These are phyloP conservation scores for Ulota crispa DNA, from an alignment of 225 moss, liverwort and hornwort genomes.

Conservation along the genomic window DNA sequence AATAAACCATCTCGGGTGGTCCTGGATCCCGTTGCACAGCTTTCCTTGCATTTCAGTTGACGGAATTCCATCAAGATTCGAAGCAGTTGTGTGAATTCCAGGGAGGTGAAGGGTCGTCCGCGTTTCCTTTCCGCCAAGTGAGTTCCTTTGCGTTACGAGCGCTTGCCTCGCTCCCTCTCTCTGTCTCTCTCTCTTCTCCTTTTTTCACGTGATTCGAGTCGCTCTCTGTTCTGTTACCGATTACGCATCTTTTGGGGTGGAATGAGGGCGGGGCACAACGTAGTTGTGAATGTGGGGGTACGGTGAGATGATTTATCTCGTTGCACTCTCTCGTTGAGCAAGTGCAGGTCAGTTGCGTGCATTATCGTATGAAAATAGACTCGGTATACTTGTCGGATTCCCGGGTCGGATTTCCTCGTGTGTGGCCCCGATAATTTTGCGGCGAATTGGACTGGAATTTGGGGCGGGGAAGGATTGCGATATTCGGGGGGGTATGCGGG, in stretches of 20 bases:
- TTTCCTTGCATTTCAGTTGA: neutral
- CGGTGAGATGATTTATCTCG: neutral
- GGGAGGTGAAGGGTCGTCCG: conserved; percentile 30
- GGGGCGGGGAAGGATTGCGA: neutral
- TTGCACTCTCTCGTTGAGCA: neutral
- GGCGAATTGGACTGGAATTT: neutral
- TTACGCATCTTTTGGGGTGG: neutral
- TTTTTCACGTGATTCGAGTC: conserved; percentile 4
- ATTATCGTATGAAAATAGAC: neutral
- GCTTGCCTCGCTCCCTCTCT: too few species aligned
- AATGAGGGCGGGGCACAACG: neutral
- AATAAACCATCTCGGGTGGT: neutral
- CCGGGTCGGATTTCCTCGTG: neutral
- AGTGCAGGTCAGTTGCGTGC: neutral
- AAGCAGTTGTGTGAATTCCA: conserved; percentile 23
- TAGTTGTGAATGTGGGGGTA: neutral
- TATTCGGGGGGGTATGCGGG: neutral
- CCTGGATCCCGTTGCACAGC: neutral
- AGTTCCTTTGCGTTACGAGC: neutral
- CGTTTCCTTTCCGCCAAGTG: neutral
- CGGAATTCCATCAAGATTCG: conserved; percentile 20
- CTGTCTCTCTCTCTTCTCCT: too few species aligned
- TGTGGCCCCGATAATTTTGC: neutral
- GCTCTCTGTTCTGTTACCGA: neutral
- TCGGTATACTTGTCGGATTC: neutral